Evolutionary conservation across 73 alveolate species (phyloP), one percentile per base, ranked within the genome.

Genomic region (Tetrahymena thermophila): DNA sequence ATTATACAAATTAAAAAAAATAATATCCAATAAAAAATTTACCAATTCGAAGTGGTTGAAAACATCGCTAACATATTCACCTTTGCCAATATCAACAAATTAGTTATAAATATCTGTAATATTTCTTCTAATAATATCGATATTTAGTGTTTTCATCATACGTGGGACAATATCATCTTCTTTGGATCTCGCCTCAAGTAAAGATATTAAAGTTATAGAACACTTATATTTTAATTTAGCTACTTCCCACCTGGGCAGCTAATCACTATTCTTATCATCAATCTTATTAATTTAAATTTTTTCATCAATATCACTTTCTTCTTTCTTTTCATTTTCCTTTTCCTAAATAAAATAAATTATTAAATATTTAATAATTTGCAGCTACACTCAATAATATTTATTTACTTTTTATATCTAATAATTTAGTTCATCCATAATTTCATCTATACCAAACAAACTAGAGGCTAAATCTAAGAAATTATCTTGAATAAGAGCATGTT

Each of bases 191-290:
- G 96, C 98, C 84, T 96, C 98, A 25, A 96, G 95, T 28, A 96
- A 95, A 19, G 97, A 95, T 35, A 96, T 34, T 28, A 96, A 37
- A 8, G 98, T 96, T 16, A 96, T 96, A 34, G 96, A 85, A 44
- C 98, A 96, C 42, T 95, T 95, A 83, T 95, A 96, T 95, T 96
- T 96, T 94, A 96, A 95, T 94, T 95, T 94, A 34, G 98, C 97
- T 38, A 95, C 84, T 96, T 93, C 96, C 97, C 98, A 96, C 71
- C 98, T 95, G 0, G 97, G 97, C 19, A 95, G 56, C 35, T 85
- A 71, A 8, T 85, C 95, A 13, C 89, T 17, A 15, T 85, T 50
- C 28, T 95, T 85, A 19, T 83, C 94, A 16, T 23, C 94, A 38
- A 23, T 34, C 10, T 56, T 56, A 5, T 56, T 28, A 50, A 35